Evolutionary conservation across 257 asterid species (phyloP).

Genomic region (Lycium ferocissimum): DNA sequence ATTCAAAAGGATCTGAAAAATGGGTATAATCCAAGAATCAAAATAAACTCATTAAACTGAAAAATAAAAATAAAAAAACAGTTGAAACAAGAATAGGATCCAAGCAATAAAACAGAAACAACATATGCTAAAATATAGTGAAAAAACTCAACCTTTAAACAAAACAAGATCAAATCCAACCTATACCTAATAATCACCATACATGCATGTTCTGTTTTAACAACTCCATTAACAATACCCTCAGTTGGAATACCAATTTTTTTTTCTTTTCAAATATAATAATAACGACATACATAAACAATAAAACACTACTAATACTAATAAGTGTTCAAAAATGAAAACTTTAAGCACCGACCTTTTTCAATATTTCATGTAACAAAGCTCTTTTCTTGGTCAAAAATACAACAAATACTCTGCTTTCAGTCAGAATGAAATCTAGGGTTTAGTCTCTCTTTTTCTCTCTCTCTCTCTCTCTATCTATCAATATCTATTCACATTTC

Average conservation of each 20-base stretch:
- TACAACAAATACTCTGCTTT: conserved; percentile 37
- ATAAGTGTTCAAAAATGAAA: conserved; percentile 11
- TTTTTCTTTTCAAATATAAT: background rate
- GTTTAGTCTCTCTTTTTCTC: conserved; percentile 37
- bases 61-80: background rate
- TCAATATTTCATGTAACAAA: conserved; percentile 21
- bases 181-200: background rate
- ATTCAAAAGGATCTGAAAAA: conserved; percentile 46
- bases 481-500: conserved; percentile 5
- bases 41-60: conserved; percentile 27
- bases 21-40: conserved; percentile 19
- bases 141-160: conserved; percentile 30
- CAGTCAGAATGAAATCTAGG: conserved; percentile 49
- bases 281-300: background rate
- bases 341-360: conserved; percentile 38
- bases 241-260: background rate
- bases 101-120: conserved; percentile 46
- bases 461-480: conserved; percentile 32
- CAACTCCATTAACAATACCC: background rate
- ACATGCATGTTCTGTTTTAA: conserved; percentile 31
- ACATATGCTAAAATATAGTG: conserved; percentile 15
- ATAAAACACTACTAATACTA: background rate
- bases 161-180: conserved; percentile 27
- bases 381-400: conserved; percentile 34
- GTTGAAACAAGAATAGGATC: conserved; percentile 34